Evolutionary conservation across 495 filamentous ascomycete species (phyloP).

Genomic region (Ascodesmis nigricans): DNA sequence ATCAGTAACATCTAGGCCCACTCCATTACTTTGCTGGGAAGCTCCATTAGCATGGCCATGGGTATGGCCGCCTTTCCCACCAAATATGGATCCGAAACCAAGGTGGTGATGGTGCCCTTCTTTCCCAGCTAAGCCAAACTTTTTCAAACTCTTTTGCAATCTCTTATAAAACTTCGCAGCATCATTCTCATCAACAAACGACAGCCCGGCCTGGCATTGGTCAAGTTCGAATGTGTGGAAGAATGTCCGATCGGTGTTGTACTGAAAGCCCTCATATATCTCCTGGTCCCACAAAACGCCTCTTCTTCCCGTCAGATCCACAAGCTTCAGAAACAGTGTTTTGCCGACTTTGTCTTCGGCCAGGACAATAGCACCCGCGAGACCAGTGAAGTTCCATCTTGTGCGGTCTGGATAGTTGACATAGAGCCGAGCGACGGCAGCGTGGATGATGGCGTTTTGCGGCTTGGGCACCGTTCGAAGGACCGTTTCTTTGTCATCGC

Average conservation of each 20-base stretch:
- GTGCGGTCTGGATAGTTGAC: constrained; percentile 69
- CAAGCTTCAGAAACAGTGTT: constrained; percentile 91
- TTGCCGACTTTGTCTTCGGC: constrained; percentile 85
- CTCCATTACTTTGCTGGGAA: constrained; percentile 27
- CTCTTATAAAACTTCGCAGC: constrained; percentile 87
- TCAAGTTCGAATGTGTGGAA: constrained; percentile 95
- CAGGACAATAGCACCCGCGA: constrained; percentile 83
- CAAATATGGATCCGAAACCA: constrained; percentile 1
- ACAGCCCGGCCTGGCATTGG: constrained; percentile 68
- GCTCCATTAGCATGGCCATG: constrained; percentile 8
- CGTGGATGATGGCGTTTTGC: constrained; percentile 85
- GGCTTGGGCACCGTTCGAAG: constrained; percentile 76
- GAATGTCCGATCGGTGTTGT: constrained; percentile 89
- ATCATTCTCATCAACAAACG: constrained; percentile 90
- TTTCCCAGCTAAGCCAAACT: constrained; percentile 32
- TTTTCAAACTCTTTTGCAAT: constrained; percentile 46
- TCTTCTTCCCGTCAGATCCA: constrained; percentile 70
- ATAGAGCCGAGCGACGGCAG: constrained; percentile 83
- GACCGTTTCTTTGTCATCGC: constrained; percentile 83
- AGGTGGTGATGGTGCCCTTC: constrained; percentile 10
- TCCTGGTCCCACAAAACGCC: constrained; percentile 96
- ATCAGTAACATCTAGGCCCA: constrained; percentile 60
- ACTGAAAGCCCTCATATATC: constrained; percentile 79
- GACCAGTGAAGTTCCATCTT: constrained; percentile 82
- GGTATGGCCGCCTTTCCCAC: no score